These are phyloP conservation scores for Bimuria novae-zelandiae DNA, from an alignment of 2,329 filamentous ascomycete species.

Conservation along the genomic window DNA sequence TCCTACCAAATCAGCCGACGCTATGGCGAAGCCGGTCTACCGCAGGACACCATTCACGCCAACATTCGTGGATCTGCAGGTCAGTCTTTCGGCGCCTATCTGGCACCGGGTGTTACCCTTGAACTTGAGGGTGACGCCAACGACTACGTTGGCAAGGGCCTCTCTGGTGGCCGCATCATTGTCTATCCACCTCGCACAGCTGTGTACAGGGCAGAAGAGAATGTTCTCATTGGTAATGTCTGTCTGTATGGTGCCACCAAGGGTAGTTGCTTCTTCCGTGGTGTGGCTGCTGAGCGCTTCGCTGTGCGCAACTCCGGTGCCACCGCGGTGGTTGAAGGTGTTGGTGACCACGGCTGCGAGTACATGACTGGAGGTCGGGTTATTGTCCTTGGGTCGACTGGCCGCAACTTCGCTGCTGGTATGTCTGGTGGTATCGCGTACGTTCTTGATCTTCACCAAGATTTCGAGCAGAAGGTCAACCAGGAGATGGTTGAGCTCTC, in stretches of 20 bases:
- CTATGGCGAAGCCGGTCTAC: slow-evolving; percentile 86
- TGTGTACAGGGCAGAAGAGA: slow-evolving; percentile 95
- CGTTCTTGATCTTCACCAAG: slow-evolving; percentile 83
- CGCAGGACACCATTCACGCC: slow-evolving; percentile 90
- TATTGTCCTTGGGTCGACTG: slow-evolving; percentile 83
- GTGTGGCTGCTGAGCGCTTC: slow-evolving; percentile 94
- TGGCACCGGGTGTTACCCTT: slow-evolving; percentile 89
- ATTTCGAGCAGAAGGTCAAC: slow-evolving; percentile 94
- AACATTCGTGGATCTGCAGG: slow-evolving; percentile 96
- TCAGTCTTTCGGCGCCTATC: slow-evolving; percentile 93
- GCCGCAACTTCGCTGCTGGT: slow-evolving; percentile 95
- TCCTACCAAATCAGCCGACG: slow-evolving; percentile 95
- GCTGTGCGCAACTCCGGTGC: slow-evolving; percentile 96
- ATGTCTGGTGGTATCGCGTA: slow-evolving; percentile 99
- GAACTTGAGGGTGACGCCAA: slow-evolving; percentile 96
- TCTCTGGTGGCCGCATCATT: slow-evolving; percentile 90
- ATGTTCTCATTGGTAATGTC: slow-evolving; percentile 89
- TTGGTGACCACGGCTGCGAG: slow-evolving; percentile 95
- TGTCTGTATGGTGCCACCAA: slow-evolving; percentile 93
- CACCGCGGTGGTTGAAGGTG: slow-evolving; percentile 92
- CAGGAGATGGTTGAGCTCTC: slow-evolving; percentile 96
- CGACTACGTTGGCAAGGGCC: slow-evolving; percentile 94
- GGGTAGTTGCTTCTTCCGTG: slow-evolving; percentile 94
- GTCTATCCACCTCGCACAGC: slow-evolving; percentile 89
- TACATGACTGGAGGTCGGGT: slow-evolving; percentile 98